Conservation (phyloP, 805 yeast genomes). For the Spathaspora gorwiae region DNA sequence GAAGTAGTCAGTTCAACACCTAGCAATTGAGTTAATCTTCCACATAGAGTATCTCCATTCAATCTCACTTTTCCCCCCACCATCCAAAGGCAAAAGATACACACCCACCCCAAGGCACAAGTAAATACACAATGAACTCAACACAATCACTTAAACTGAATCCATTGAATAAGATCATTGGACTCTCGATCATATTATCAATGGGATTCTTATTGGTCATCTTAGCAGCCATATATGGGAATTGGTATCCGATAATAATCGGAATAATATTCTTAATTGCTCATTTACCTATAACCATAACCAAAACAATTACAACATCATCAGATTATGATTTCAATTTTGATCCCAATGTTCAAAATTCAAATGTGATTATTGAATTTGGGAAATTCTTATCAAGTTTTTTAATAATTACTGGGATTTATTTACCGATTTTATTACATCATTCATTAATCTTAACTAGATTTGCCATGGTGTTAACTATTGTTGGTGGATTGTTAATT, state of each 20-base stretch:
- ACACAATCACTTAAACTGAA: conserved; percentile 26
- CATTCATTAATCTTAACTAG: conserved; percentile 71
- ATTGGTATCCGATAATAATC: conserved; percentile 86
- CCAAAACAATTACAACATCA: conserved; percentile 26
- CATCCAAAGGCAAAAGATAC: too few relatives aligned
- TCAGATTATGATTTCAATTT: conserved; percentile 42
- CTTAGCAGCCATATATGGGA: conserved; percentile 79
- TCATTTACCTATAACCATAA: conserved; percentile 33
- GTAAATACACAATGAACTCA: conserved; percentile 22
- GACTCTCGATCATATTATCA: conserved; percentile 73
- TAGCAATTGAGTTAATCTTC: too few relatives aligned
- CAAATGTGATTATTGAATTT: conserved; percentile 56
- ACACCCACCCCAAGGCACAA: too few relatives aligned
- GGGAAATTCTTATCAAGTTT: conserved; percentile 79
- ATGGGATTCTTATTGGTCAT: conserved; percentile 86
- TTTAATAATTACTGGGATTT: conserved; percentile 68
- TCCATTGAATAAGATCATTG: conserved; percentile 75
- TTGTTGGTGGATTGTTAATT: conserved; percentile 78
- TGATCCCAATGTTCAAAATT: conserved; percentile 28
- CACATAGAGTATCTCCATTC: too few relatives aligned
- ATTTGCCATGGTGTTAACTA: conserved; percentile 71
- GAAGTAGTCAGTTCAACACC: too few relatives aligned
- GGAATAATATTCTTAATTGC: conserved; percentile 40
- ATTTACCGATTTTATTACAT: conserved; percentile 67
- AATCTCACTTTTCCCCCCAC: too few relatives aligned